These are phyloP conservation scores for Clonostachys sp. DNA, from an alignment of 2,329 filamentous ascomycete species.

Conservation along the genomic window DNA sequence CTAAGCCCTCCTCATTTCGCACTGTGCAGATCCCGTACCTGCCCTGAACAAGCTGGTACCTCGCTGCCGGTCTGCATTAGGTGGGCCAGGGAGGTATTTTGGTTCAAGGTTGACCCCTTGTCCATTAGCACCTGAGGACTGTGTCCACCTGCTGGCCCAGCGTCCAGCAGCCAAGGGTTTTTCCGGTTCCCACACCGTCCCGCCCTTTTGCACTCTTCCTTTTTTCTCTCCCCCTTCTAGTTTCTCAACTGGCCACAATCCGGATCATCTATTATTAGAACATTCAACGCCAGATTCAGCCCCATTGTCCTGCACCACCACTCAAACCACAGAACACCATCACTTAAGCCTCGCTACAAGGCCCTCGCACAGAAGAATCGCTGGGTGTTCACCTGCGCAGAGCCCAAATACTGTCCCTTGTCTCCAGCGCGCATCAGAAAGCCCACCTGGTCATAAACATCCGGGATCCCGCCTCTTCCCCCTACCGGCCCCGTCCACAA, in stretches of 20 bases:
- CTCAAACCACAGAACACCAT: constrained; percentile 1
- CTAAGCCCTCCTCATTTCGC: too few relatives aligned
- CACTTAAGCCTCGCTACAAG: constrained; percentile 2
- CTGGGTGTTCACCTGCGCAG: too few relatives aligned
- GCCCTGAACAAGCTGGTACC: too few relatives aligned
- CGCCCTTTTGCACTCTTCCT: neutral
- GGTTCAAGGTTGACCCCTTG: too few relatives aligned
- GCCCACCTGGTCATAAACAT: neutral
- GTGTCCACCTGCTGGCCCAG: too few relatives aligned
- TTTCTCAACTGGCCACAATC: constrained; percentile 14
- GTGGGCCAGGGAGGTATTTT: too few relatives aligned
- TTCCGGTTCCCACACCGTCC: neutral
- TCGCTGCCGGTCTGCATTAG: too few relatives aligned
- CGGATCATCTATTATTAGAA: constrained; percentile 44
- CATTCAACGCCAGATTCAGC: constrained; percentile 44
- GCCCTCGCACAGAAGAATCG: neutral
- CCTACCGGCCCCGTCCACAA: neutral
- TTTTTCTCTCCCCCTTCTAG: constrained; percentile 8
- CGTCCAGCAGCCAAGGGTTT: too few relatives aligned
- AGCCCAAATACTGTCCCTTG: too few relatives aligned
- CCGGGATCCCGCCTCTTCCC: neutral
- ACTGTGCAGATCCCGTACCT: too few relatives aligned
- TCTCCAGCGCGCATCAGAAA: neutral
- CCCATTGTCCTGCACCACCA: constrained; percentile 28
- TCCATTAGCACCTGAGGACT: too few relatives aligned